Evolutionary conservation across 768 basidiomycete genomes (phyloP), one percentile per base, ranked within the genome.

Genomic region (Boletus insuetus): DNA sequence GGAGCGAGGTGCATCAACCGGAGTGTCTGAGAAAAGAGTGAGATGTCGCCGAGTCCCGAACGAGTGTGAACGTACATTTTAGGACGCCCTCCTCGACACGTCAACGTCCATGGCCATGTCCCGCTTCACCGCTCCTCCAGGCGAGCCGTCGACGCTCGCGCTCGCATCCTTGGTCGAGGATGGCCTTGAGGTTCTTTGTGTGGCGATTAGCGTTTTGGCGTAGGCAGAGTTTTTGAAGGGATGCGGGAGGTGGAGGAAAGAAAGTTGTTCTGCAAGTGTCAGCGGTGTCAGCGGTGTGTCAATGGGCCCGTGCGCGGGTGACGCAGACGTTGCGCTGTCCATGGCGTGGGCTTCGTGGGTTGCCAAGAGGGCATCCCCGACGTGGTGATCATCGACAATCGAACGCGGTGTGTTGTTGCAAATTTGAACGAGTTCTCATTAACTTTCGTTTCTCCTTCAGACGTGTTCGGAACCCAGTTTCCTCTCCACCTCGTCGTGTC

Each of bases 111-210:
- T 85, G n/a, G 65, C 62, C 45, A 50, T 46, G 12, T 54, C 58
- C 46, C 56, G 74, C 59, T 22, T 81, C n/a, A n/a, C 80, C 40
- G 78, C 77, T 46, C 71, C 73, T 56, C 79, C 73, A 12, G 34
- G 77, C 66, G n/a, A 22, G 22, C 3, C 82, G 75, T 58, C 91
- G 89, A 1, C 86, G 79, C 60, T 94, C 91, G 6, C 88, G 81
- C n/a, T n/a, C n/a, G n/a, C n/a, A n/a, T 65, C 93, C 91, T 59
- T 89, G 87, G 0, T 80, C 79, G 20, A 94, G 75, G 2, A 94
- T 84, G 3, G 83, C 78, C 72, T 93, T 94, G 63, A 91, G 67
- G 60, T 91, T 90, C 75, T 89, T 91, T 20, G 87, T 82, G 20
- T 89, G 78, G 9, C 89, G 78, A 56, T 84, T 87, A 6, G 79